These are phyloP conservation scores for Paramecium octaurelia DNA, from an alignment of 73 alveolate genomes.

Conservation along the genomic window DNA sequence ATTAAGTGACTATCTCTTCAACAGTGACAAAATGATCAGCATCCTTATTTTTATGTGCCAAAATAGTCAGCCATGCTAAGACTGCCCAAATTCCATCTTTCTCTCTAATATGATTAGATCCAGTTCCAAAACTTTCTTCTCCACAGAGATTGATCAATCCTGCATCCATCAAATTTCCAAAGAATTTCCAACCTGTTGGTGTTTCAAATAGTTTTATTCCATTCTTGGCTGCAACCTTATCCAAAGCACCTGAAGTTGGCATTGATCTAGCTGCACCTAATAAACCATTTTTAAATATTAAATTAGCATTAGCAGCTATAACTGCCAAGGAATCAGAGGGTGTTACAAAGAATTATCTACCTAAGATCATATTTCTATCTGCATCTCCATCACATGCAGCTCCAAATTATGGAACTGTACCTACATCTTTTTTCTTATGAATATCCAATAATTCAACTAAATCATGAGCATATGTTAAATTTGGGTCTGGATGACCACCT, in stretches of 20 bases:
- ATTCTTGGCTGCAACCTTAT: constrained; percentile 93
- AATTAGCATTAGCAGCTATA: constrained; percentile 88
- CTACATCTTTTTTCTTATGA: constrained; percentile 52
- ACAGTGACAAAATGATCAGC: constrained; percentile 84
- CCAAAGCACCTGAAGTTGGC: constrained; percentile 99
- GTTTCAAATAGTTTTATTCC: constrained; percentile 88
- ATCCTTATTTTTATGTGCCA: constrained; percentile 93
- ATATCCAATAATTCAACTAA: constrained; percentile 90
- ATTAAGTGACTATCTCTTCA: constrained; percentile 88
- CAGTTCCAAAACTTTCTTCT: constrained; percentile 99
- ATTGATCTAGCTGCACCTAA: constrained; percentile 99
- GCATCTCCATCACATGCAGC: constrained; percentile 99
- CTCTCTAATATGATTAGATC: constrained; percentile 97
- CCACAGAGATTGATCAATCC: constrained; percentile 95
- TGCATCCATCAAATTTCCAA: constrained; percentile 99
- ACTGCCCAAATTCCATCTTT: constrained; percentile 99
- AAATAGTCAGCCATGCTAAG: constrained; percentile 96
- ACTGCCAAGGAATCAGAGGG: constrained; percentile 99
- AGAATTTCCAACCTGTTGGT: constrained; percentile 99
- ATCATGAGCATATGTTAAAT: constrained; percentile 93
- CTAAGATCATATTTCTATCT: constrained; percentile 98
- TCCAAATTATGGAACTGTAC: constrained; percentile 88
- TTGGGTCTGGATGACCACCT: constrained; percentile 99
- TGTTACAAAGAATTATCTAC: constrained; percentile 96
- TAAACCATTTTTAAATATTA: constrained; percentile 85